These are phyloP conservation scores for Taiozyma onychis DNA, from an alignment of 1,139 yeast species.

Conservation along the genomic window DNA sequence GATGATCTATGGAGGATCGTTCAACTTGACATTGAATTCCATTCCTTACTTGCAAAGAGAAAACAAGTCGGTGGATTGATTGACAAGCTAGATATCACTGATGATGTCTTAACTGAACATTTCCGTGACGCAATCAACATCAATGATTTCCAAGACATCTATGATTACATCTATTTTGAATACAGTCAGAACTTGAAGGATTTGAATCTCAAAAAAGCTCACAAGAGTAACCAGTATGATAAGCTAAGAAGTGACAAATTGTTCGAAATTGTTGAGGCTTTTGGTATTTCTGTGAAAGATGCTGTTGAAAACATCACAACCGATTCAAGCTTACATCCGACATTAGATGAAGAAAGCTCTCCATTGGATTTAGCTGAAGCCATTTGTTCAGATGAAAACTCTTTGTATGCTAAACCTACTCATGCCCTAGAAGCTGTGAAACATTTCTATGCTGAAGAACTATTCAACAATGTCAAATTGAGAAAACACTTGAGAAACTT, in stretches of 20 bases:
- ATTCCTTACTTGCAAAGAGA: conserved; percentile 76
- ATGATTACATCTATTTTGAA: conserved; percentile 77
- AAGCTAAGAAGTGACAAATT: conserved; percentile 64
- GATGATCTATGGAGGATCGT: conserved; percentile 93
- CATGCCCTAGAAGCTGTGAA: conserved; percentile 72
- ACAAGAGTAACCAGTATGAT: conserved; percentile 63
- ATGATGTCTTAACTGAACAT: conserved; percentile 48
- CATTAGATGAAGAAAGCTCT: conserved; percentile 52
- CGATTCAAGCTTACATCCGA: conserved; percentile 64
- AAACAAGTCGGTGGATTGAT: conserved; percentile 55
- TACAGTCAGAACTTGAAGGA: conserved; percentile 70
- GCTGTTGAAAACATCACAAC: conserved; percentile 81
- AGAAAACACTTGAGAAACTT: conserved; percentile 71
- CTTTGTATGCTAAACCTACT: conserved; percentile 51
- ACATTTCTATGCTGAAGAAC: conserved; percentile 71
- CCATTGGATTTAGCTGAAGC: conserved; percentile 64
- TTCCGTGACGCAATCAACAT: conserved; percentile 55
- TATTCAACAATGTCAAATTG: conserved; percentile 75
- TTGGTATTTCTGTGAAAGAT: conserved; percentile 74
- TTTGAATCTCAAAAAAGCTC: conserved; percentile 26
- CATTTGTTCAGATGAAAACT: conserved; percentile 44
- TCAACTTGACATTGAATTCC: conserved; percentile 82
- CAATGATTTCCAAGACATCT: conserved; percentile 82
- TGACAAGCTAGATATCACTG: conserved; percentile 39
- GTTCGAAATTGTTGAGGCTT: conserved; percentile 62